Conservation (phyloP, 2,329 filamentous ascomycete genomes). For the Aureobasidium sp. region DNA sequence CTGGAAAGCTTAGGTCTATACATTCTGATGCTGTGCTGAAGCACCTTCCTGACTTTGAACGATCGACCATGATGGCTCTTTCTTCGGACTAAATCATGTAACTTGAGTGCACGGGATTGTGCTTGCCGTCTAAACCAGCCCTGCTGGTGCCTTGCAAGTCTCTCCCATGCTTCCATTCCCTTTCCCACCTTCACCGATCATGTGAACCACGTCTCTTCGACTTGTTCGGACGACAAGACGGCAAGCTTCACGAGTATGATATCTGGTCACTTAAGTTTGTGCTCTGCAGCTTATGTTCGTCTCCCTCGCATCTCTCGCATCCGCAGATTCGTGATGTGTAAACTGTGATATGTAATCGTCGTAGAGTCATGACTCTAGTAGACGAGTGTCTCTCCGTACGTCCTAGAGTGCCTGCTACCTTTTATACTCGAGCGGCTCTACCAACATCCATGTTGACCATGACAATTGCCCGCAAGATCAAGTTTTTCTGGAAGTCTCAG, state of each 20-base stretch:
- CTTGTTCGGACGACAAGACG: background rate
- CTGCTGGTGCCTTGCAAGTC: background rate
- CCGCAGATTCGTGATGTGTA: too few species aligned
- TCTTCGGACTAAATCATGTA: background rate
- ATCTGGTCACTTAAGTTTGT: background rate
- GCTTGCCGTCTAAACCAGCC: background rate
- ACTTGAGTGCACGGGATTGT: background rate
- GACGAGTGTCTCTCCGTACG: too few species aligned
- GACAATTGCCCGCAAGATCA: too few species aligned
- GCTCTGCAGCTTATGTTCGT: background rate
- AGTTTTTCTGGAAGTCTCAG: too few species aligned
- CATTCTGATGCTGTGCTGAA: background rate
- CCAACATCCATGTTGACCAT: too few species aligned
- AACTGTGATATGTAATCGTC: too few species aligned
- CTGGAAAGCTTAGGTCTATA: background rate
- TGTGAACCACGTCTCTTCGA: background rate
- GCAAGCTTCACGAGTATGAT: background rate
- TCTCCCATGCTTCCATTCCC: background rate
- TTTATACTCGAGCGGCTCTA: too few species aligned
- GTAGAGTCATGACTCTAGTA: too few species aligned
- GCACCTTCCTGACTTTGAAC: background rate
- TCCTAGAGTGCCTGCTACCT: too few species aligned
- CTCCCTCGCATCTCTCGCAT: too few species aligned
- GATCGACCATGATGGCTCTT: background rate
- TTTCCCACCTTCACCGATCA: background rate